Evolutionary conservation across 176 grass and related monocot species (phyloP), one percentile per base, ranked within the genome.

Genomic region (Cymbopogon citratus): DNA sequence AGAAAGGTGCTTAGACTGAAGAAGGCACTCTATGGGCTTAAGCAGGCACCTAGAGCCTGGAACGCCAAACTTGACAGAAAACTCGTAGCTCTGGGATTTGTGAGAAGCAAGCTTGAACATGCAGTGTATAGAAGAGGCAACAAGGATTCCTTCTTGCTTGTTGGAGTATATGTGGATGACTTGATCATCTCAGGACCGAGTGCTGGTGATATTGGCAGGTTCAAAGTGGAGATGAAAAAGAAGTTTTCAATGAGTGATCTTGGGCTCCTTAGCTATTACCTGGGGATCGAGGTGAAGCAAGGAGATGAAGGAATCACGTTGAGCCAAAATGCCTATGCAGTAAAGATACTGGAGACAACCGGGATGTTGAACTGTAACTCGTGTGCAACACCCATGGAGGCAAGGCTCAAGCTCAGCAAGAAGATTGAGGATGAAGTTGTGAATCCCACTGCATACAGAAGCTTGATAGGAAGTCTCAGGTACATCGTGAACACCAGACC

Each of bases 141-240:
- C n/a, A n/a, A n/a, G n/a, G n/a, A n/a, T n/a, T n/a, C n/a, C n/a
- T n/a, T n/a, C 0, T 5, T 40, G 1, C 9, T 69, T 5, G 35
- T 69, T 0, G 66, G 66, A 0, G 66, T 69, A 0, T 69, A 69
- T 10, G 35, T 69, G 0, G 35, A 69, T 7, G 35, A 40, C 1
- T 1, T 69, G 9, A 24, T 69, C 0, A 69, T 69, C 3, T 12
- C 3, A 2, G 35, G 66, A 1, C 19, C 66, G 0, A 2, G 0
- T 1, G 11, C 2, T 0, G 1, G 0, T 1, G 5, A 5, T 0
- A 69, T 69, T 5, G n/a, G 0, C 0, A 1, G n/a, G 1, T 69
- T 69, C 1, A 69, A 69, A 0, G 0, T 5, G 0, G 33, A 69
- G 36, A 69, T 69, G 66, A 41, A 12, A 3, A 19, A 1, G 2